Base-by-base conservation (phyloP, 306 rosid species). In the Bauhinia variegata region DNA sequence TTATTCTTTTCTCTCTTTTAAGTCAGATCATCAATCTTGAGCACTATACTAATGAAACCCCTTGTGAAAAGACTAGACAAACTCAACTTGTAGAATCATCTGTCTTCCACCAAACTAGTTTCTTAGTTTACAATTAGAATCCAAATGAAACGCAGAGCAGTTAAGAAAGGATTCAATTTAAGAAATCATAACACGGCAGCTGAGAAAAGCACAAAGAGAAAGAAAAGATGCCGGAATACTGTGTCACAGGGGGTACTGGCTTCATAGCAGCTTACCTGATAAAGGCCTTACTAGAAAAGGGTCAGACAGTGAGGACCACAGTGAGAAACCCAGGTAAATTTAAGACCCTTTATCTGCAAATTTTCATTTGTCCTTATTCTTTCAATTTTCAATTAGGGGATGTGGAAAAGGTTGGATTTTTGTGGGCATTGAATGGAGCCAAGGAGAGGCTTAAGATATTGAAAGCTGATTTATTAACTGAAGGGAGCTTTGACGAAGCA, bases 201-300 rank as follows among this genome's bases (percentile, higher is more conserved):
- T 5, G 5, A 16, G n/a, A 16, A 17, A 51, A 37, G 17, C 7
- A 5, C 7, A 2, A 9, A 55, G 18, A 53, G 8, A 64, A 23
- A 23, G 28, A 2, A 56, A 56, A 80, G 15, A 91, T 92, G 97
- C 84, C 83, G 0, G 91, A 82, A 49, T 92, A 82, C 65, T 89
- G 92, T 6, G 92, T 92, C 0, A 92, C 92, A 8, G 97, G 97
- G 14, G 96, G 97, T 34, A 75, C 89, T 41, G 92, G 98, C 2
- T 80, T 92, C 89, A 79, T 92, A 33, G 96, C 91, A 46, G 71
- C 95, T 33, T 77, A 84, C 64, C 65, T 92, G 11, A 77, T 92
- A 0, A 89, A 92, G 83, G 75, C 79, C 36, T 77, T 92, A 75
- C 69, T 92, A 43, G 85, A 89, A 1, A 79, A 80, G 28, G 97